Evolutionary conservation across 306 rosid species (phyloP), one percentile per base, ranked within the genome.

Genomic region (Vigna angularis): DNA sequence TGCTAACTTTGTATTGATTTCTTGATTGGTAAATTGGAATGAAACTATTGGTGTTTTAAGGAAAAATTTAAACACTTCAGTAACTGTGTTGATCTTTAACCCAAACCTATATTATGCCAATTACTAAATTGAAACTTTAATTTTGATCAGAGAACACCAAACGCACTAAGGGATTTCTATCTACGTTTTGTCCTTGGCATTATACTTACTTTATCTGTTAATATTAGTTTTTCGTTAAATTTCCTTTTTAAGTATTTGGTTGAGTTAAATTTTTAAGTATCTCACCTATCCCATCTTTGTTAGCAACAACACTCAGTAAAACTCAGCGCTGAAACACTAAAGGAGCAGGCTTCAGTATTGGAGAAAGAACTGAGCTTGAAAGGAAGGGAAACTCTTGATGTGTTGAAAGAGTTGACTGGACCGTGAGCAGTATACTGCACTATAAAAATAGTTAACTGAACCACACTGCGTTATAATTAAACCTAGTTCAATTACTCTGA

Each of bases 161-260:
- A 24, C 22, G 63, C 36, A 22, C 34, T 57, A 22, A 57, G 11
- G 0, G 4, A 51, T 6, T n/a, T 16, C 11, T 17, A 52, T 52
- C 24, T 52, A 52, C 12, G 0, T 50, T 50, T 52, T 53, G 28
- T 53, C 26, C 58, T 18, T 53, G 59, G 14, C 28, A 5, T 53
- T 18, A 17, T 28, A 38, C 26, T 57, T 7, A 42, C 51, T 18
- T 36, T 62, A 52, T 18, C 13, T 44, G 72, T 24, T 47, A 55
- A 13, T 55, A 10, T 66, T 68, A 0, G 22, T 22, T 34, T 16
- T 71, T 34, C 42, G 13, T 77, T 66, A 26, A 63, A 62, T 15
- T 73, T 45, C 22, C 42, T 16, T 47, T 47, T 6, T 34, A n/a
- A 66, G 48, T 40, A n/a, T 68, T 58, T 75, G 13, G 18, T 49